phyloP scores from a whole-genome alignment of 2,329 filamentous ascomycete species.

The Colletotrichum trifolii region DNA sequence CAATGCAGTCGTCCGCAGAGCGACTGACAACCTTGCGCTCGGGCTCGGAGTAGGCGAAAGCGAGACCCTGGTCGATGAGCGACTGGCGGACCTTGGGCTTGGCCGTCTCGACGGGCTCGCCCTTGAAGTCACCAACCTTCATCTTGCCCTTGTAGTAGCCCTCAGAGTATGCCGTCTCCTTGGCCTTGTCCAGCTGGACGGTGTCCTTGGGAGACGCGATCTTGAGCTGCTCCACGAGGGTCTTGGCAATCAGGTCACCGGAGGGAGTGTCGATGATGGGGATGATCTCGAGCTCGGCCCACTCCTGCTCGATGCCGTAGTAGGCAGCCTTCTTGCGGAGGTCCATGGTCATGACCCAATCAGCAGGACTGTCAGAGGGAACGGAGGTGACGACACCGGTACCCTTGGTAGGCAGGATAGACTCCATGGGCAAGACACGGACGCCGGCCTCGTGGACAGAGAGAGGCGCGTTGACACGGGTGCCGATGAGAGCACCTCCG shows the following conservation, averaged over 20 bases:
- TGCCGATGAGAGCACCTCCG: slow-evolving; percentile 86
- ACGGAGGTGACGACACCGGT: slow-evolving; percentile 97
- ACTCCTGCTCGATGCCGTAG: slow-evolving; percentile 96
- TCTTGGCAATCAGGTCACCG: slow-evolving; percentile 84
- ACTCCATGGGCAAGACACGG: slow-evolving; percentile 93
- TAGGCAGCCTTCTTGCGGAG: slow-evolving; percentile 95
- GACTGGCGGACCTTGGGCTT: slow-evolving; percentile 86
- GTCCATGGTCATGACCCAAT: slow-evolving; percentile 89
- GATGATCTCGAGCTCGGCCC: slow-evolving; percentile 89
- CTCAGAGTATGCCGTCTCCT: slow-evolving; percentile 96
- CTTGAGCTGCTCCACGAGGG: slow-evolving; percentile 91
- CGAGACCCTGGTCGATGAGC: slow-evolving; percentile 80
- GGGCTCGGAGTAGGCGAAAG: slow-evolving; percentile 94
- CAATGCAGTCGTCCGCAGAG: slow-evolving; percentile 92
- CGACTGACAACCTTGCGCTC: slow-evolving; percentile 89
- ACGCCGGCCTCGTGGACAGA: slow-evolving; percentile 87
- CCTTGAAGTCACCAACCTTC: slow-evolving; percentile 87
- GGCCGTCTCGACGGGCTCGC: slow-evolving; percentile 84
- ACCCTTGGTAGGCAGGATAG: slow-evolving; percentile 90
- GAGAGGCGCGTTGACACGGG: slow-evolving; percentile 89
- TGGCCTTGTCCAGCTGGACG: slow-evolving; percentile 87
- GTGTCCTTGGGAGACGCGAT: slow-evolving; percentile 96
- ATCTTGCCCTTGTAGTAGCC: slow-evolving; percentile 91
- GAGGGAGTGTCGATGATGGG: slow-evolving; percentile 94
- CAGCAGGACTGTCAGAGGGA: slow-evolving; percentile 94